These are phyloP conservation scores for Chrysosphaeria jannelii DNA, from an alignment of 2,329 filamentous ascomycete genomes.

Conservation along the genomic window DNA sequence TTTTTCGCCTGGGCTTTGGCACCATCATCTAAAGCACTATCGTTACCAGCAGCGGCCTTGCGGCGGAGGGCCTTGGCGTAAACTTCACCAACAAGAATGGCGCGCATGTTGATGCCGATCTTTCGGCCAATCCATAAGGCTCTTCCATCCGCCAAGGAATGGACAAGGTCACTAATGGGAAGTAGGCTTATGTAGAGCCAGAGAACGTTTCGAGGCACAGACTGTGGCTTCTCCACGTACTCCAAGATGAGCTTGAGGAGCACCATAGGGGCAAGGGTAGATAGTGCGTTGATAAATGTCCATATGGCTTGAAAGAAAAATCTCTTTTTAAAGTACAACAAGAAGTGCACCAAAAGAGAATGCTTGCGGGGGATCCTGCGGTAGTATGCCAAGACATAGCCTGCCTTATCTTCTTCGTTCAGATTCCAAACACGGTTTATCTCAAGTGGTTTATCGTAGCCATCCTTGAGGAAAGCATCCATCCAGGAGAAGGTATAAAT, in stretches of 20 bases:
- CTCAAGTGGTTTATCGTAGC: slow-evolving; percentile 61
- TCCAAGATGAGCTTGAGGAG: slow-evolving; percentile 75
- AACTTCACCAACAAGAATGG: slow-evolving; percentile 89
- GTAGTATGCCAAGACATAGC: slow-evolving; percentile 50
- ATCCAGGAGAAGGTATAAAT: slow-evolving; percentile 75
- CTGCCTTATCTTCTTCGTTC: slow-evolving; percentile 63
- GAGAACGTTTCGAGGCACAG: slow-evolving; percentile 54
- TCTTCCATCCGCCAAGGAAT: slow-evolving; percentile 59
- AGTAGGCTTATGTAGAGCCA: slow-evolving; percentile 90
- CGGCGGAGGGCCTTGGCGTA: slow-evolving; percentile 85
- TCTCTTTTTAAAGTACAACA: slow-evolving; percentile 54
- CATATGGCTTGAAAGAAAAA: slow-evolving; percentile 52
- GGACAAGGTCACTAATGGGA: slow-evolving; percentile 51
- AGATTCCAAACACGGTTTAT: slow-evolving; percentile 80
- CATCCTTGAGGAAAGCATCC: slow-evolving; percentile 63
- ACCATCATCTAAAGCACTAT: slow-evolving; percentile 30
- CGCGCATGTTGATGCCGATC: slow-evolving; percentile 73
- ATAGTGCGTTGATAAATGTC: slow-evolving; percentile 52
- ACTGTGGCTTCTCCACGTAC: slow-evolving; percentile 61
- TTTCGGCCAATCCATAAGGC: slow-evolving; percentile 82
- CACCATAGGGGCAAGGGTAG: slow-evolving; percentile 76
- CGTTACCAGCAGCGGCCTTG: slow-evolving; percentile 52
- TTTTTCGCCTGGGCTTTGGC: slow-evolving; percentile 55
- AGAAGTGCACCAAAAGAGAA: slow-evolving; percentile 46
- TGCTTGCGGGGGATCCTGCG: slow-evolving; percentile 61